These are phyloP conservation scores for Fusarium decemcellulare DNA, from an alignment of 2,329 filamentous ascomycete species.

Conservation along the genomic window DNA sequence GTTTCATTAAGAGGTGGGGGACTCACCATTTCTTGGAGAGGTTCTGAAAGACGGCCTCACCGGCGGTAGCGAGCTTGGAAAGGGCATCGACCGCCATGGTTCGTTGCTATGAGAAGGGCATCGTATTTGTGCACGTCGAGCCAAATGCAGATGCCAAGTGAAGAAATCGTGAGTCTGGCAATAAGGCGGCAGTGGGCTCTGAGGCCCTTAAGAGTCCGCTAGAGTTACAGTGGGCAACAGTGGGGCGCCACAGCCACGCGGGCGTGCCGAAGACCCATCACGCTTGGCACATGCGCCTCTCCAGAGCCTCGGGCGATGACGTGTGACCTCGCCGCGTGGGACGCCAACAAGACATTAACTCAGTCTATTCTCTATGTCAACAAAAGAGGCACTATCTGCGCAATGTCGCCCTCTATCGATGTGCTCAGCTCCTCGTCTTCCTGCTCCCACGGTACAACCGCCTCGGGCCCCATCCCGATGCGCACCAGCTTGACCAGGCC, in stretches of 20 bases:
- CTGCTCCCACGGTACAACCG: slow-evolving; percentile 38
- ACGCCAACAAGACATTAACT: no score
- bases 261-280: slow-evolving; percentile 25
- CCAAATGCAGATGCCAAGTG: background rate
- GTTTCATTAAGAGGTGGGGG: background rate
- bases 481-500: slow-evolving; percentile 38
- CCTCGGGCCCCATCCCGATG: slow-evolving; percentile 35
- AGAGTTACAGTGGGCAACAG: background rate
- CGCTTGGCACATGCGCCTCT: slow-evolving; percentile 37
- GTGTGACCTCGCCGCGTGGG: slow-evolving; percentile 8
- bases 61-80: slow-evolving; percentile 22
- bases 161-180: background rate
- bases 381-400: slow-evolving; percentile 10
- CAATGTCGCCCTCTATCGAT: slow-evolving; percentile 37
- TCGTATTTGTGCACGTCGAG: background rate
- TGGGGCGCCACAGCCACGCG: slow-evolving; percentile 39
- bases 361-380: slow-evolving; percentile 4
- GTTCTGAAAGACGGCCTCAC: slow-evolving; percentile 37
- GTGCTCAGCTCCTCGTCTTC: slow-evolving; percentile 39
- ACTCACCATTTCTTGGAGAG: slow-evolving; percentile 38
- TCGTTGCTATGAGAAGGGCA: slow-evolving; percentile 16
- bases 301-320: slow-evolving; percentile 10
- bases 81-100: slow-evolving; percentile 40
- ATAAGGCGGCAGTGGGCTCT: background rate
- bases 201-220: slow-evolving; percentile 3